Conservation (phyloP, 768 basidiomycete species). For the Mycena filopes region DNA sequence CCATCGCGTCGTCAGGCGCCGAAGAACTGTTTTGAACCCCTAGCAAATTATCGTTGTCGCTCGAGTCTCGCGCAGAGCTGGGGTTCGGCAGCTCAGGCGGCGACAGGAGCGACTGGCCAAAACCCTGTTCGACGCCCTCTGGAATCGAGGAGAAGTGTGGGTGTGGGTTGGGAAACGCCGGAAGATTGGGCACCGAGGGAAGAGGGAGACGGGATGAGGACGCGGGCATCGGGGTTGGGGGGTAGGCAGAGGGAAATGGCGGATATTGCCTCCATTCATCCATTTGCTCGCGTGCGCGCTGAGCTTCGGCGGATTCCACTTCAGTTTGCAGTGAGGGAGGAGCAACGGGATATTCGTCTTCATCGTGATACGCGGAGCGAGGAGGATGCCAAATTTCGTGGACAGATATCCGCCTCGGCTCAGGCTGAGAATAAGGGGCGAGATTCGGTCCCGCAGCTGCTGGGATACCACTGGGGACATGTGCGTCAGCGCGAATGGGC, state of each 20-base stretch:
- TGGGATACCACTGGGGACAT: not conserved
- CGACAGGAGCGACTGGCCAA: constrained; percentile 76
- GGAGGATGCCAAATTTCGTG: constrained; percentile 75
- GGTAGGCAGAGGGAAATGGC: constrained; percentile 81
- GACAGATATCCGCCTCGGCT: constrained; percentile 2
- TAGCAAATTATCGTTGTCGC: constrained; percentile 56
- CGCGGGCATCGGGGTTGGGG: constrained; percentile 67
- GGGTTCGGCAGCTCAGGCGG: constrained; percentile 68
- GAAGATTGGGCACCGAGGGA: constrained; percentile 5
- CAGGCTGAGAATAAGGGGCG: not conserved
- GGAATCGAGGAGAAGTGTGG: constrained; percentile 47
- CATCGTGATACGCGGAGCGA: constrained; percentile 53
- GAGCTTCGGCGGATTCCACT: constrained; percentile 26
- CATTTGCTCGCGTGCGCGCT: constrained; percentile 41
- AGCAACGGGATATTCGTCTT: constrained; percentile 36
- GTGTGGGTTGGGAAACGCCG: constrained; percentile 30
- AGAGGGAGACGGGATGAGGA: constrained; percentile 46
- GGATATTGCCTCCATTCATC: constrained; percentile 83
- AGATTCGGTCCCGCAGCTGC: not conserved
- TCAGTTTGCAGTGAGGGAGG: not conserved
- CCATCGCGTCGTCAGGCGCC: constrained; percentile 42
- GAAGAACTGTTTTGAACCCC: constrained; percentile 17
- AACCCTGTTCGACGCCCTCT: constrained; percentile 66
- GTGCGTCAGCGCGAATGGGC: not conserved
- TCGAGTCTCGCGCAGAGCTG: constrained; percentile 68